Percentiles rank a stretch among this genome's conserved stretches.
Conservation (phyloP, 306 rosid genomes). For the Sechiopsis laciniata region DNA sequence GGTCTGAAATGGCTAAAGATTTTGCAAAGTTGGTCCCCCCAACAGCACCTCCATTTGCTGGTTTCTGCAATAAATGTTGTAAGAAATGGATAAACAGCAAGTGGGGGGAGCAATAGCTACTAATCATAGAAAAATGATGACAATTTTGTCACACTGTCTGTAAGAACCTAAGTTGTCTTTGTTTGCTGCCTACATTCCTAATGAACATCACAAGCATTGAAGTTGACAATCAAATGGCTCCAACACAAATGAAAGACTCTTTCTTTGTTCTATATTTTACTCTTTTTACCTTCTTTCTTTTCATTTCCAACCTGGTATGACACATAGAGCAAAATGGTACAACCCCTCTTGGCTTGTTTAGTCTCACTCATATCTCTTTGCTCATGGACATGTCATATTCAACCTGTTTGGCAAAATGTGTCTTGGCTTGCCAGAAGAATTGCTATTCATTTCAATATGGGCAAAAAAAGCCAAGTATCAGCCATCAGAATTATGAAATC, state of each 20-base stretch:
- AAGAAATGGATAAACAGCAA: slow-evolving; percentile 13
- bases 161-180: slow-evolving; percentile 35
- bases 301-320: slow-evolving; percentile 5
- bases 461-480: slow-evolving; percentile 13
- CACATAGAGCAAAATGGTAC: slow-evolving; percentile 11
- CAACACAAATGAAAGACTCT: slow-evolving; percentile 26
- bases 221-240: slow-evolving; percentile 29
- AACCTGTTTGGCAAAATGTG: slow-evolving; percentile 32
- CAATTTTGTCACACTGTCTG: slow-evolving; percentile 52
- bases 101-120: slow-evolving; percentile 48
- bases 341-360: slow-evolving; percentile 26
- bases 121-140: slow-evolving; percentile 66
- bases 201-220: slow-evolving; percentile 24
- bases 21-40: slow-evolving; percentile 20
- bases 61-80: slow-evolving; percentile 15
- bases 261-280: background rate
- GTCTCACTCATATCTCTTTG: slow-evolving; percentile 71
- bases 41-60: slow-evolving; percentile 14
- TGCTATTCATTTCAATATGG: background rate
- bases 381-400: slow-evolving; percentile 47
- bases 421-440: slow-evolving; percentile 21
- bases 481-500: slow-evolving; percentile 9
- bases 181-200: slow-evolving; percentile 32
- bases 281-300: slow-evolving; percentile 4
- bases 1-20: slow-evolving; percentile 11